phyloP scores from a whole-genome alignment of 1,284 basidiomycete species.

The Cryptococcus sp. region DNA sequence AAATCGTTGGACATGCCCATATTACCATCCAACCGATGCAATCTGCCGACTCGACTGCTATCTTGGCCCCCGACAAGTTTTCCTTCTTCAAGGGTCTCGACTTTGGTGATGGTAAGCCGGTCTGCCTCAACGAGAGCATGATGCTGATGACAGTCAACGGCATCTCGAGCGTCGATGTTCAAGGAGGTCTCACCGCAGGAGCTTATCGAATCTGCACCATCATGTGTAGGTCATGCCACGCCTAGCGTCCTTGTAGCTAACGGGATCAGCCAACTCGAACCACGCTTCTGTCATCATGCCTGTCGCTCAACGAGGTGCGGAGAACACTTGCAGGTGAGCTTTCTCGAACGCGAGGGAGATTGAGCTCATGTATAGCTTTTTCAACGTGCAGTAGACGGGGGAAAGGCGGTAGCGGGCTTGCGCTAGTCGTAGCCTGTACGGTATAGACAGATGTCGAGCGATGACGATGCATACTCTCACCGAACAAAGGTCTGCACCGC shows the following conservation, averaged over 20 bases:
- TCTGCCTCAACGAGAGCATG: not conserved
- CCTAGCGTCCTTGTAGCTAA: too few species aligned
- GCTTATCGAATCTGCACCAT: conserved; percentile 56
- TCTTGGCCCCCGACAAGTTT: conserved; percentile 52
- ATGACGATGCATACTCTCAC: too few species aligned
- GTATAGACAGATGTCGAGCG: too few species aligned
- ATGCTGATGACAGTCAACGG: conserved; percentile 43
- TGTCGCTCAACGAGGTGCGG: conserved; percentile 27
- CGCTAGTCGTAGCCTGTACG: too few species aligned
- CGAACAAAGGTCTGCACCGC: too few species aligned
- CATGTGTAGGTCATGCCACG: conserved; percentile 20
- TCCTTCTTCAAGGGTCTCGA: conserved; percentile 66
- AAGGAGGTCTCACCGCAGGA: conserved; percentile 56
- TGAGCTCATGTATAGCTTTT: not conserved
- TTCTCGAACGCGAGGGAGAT: not conserved
- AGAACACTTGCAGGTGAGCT: conserved; percentile 21
- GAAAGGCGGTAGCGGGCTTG: too few species aligned
- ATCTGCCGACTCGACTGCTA: conserved; percentile 52
- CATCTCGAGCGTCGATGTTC: conserved; percentile 53
- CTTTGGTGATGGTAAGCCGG: conserved; percentile 28
- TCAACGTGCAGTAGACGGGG: not conserved
- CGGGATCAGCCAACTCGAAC: conserved; percentile 51
- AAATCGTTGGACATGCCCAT: conserved; percentile 59
- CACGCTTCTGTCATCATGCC: conserved; percentile 54
- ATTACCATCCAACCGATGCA: conserved; percentile 57